Base-by-base conservation (phyloP, 116 monocot genomes). In the Trichopus zeylanicus region DNA sequence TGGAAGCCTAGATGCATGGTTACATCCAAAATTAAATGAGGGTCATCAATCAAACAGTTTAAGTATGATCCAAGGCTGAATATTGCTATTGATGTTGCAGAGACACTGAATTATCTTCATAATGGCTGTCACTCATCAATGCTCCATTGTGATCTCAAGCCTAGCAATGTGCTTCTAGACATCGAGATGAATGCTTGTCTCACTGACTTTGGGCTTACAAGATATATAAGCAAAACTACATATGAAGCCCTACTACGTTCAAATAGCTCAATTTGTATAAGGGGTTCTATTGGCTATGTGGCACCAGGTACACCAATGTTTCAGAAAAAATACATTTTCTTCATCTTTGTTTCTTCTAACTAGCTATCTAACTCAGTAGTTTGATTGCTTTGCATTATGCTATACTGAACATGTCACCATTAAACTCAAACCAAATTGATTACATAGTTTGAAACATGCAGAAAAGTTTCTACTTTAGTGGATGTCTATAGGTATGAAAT, bases 141-240 rank as follows among this genome's bases (percentile, higher is more conserved):
- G 5, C 57, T 77, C 24, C 71, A 71, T 52, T 49, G 77, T 37
- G 71, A 77, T 63, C 38, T 77, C 19, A 77, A 77, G 52, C 71
- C 77, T 0, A 47, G 61, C 46, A 77, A 77, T 51, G 38, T 77
- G 53, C 76, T 77, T 35, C 55, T 77, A 20, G 71, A 71, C 25
- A 19, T 54, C 21, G 57, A 67, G 3, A 71, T 77, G 77, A 63
- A 16, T 22, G 77, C 67, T 2, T 31, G 20, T 31, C 62, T 77
- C 4, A 21, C 66, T 19, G 77, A 72, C 52, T 77, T 77, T 53
- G 77, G 77, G 5, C 15, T 72, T 11, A 37, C 76, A 7, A 61
- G 57, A 25, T 42, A 71, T n/a, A n/a, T n/a, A n/a, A n/a, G n/a
- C n/a, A n/a, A n/a, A n/a, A n/a, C n/a, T n/a, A n/a, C n/a, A n/a